Percentiles rank a stretch among this genome's conserved stretches.
These are phyloP conservation scores for Apiospora koreana DNA, from an alignment of 2,329 filamentous ascomycete genomes.

Conservation along the genomic window DNA sequence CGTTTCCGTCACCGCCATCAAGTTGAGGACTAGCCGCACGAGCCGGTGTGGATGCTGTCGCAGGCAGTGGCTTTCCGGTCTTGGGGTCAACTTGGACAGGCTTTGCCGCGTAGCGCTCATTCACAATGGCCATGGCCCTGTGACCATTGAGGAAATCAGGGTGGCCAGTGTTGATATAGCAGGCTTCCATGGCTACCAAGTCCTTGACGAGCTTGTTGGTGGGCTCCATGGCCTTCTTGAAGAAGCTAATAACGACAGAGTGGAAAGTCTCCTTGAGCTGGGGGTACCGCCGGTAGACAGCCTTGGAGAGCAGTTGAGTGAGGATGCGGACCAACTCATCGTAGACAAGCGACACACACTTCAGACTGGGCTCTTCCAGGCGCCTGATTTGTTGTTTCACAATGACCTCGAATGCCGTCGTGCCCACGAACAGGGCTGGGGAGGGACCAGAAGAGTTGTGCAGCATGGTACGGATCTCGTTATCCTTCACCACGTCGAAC, in stretches of 20 bases:
- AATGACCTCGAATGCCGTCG: constrained; percentile 96
- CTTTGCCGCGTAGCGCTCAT: constrained; percentile 83
- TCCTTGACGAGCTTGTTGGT: constrained; percentile 96
- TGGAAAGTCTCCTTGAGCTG: constrained; percentile 96
- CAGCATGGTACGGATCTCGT: constrained; percentile 93
- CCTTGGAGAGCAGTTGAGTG: constrained; percentile 83
- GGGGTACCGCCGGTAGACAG: constrained; percentile 91
- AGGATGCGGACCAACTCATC: constrained; percentile 97
- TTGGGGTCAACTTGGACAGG: constrained; percentile 97
- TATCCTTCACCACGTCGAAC: constrained; percentile 96
- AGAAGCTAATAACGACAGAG: constrained; percentile 86
- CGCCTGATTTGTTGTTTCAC: constrained; percentile 99
- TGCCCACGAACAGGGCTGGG: constrained; percentile 94
- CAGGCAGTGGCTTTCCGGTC: constrained; percentile 89
- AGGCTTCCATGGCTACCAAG: constrained; percentile 91
- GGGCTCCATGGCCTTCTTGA: constrained; percentile 98
- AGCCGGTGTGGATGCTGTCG: constrained; percentile 60
- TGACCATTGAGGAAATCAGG: constrained; percentile 97
- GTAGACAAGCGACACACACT: constrained; percentile 96
- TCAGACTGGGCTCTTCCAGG: constrained; percentile 92
- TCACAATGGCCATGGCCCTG: constrained; percentile 96
- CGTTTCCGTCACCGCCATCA: constrained; percentile 52
- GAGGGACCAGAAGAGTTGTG: constrained; percentile 99
- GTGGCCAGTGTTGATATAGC: constrained; percentile 98
- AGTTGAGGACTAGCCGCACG: constrained; percentile 77